phyloP scores from a whole-genome alignment of 2,329 filamentous ascomycete species.

The Helotiales sp. region DNA sequence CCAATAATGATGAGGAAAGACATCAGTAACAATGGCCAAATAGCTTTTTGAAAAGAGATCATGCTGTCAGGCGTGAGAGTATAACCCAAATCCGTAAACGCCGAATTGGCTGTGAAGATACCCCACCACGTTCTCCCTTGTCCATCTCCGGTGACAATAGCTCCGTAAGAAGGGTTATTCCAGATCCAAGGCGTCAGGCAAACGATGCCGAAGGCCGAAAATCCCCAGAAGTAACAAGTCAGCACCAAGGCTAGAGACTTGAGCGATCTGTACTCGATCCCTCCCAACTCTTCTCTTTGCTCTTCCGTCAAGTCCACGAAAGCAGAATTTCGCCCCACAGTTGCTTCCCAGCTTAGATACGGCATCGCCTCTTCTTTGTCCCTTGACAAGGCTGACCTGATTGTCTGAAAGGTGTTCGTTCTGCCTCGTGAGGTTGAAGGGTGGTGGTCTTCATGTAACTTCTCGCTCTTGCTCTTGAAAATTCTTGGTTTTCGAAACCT shows the following conservation, averaged over 20 bases:
- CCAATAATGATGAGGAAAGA: slow-evolving; percentile 90
- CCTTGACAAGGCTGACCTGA: slow-evolving; percentile 46
- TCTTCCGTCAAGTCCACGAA: slow-evolving; percentile 87
- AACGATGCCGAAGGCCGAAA: slow-evolving; percentile 74
- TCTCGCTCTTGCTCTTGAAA: slow-evolving; percentile 39
- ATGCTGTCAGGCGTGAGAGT: slow-evolving; percentile 93
- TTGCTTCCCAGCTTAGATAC: slow-evolving; percentile 93
- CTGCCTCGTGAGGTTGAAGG: slow-evolving; percentile 12
- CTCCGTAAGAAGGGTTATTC: slow-evolving; percentile 59
- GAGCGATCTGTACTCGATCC: slow-evolving; percentile 91
- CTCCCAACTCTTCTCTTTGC: slow-evolving; percentile 91
- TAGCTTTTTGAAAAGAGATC: slow-evolving; percentile 78
- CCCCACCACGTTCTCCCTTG: slow-evolving; percentile 83
- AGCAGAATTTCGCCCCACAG: slow-evolving; percentile 87
- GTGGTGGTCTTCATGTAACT: slow-evolving; percentile 20
- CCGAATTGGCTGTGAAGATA: slow-evolving; percentile 82
- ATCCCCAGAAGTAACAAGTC: slow-evolving; percentile 77
- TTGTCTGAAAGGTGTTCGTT: slow-evolving; percentile 53
- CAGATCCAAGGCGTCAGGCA: slow-evolving; percentile 81
- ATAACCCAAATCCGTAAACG: slow-evolving; percentile 95
- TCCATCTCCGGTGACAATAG: slow-evolving; percentile 60
- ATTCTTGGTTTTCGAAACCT: slow-evolving; percentile 46
- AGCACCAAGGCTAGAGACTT: slow-evolving; percentile 82
- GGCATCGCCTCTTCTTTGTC: slow-evolving; percentile 66
- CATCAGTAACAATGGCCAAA: slow-evolving; percentile 74